Percentiles rank a stretch among this genome's conserved stretches.
Evolutionary conservation across 2,329 filamentous ascomycete genomes (phyloP).

Genomic region (Fusarium sp.): DNA sequence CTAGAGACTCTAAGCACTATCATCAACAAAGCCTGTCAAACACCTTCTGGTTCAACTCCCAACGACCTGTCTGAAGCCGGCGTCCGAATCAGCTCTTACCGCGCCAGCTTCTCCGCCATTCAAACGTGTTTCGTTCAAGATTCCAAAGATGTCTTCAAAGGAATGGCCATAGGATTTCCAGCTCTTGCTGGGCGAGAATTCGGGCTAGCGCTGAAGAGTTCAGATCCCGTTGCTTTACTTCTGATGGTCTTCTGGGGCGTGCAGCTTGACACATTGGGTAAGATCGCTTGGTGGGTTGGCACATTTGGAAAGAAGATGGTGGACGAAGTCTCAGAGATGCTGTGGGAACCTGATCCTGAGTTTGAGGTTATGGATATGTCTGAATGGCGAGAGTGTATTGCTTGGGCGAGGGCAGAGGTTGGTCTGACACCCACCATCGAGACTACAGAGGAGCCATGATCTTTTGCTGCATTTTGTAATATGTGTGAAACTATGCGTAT

Average conservation of each 20-base stretch:
- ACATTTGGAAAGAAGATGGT: conserved; percentile 38
- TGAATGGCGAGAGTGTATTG: conserved; percentile 33
- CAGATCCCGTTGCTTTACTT: conserved; percentile 49
- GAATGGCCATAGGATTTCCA: conserved; percentile 46
- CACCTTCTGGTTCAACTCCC: neutral
- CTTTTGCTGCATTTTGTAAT: neutral
- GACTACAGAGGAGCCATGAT: neutral
- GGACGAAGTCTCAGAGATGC: conserved; percentile 26
- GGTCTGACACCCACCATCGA: neutral
- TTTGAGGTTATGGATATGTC: neutral
- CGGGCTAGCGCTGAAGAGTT: conserved; percentile 40
- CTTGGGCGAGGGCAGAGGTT: conserved; percentile 35
- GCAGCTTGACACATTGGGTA: conserved; percentile 41
- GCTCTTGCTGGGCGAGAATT: conserved; percentile 45
- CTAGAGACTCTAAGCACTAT: conserved; percentile 10
- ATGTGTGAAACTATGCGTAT: neutral
- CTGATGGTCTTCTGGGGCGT: conserved; percentile 52
- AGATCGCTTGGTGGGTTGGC: conserved; percentile 40
- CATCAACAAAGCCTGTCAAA: conserved; percentile 24
- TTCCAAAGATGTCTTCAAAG: conserved; percentile 43
- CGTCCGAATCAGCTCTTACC: conserved; percentile 12
- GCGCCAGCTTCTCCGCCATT: conserved; percentile 44
- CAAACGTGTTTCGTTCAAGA: conserved; percentile 49
- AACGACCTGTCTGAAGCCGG: neutral
- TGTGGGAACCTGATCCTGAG: conserved; percentile 1